Evolutionary conservation across 1,284 basidiomycete species (phyloP).

Genomic region (Earliella scabrosa): DNA sequence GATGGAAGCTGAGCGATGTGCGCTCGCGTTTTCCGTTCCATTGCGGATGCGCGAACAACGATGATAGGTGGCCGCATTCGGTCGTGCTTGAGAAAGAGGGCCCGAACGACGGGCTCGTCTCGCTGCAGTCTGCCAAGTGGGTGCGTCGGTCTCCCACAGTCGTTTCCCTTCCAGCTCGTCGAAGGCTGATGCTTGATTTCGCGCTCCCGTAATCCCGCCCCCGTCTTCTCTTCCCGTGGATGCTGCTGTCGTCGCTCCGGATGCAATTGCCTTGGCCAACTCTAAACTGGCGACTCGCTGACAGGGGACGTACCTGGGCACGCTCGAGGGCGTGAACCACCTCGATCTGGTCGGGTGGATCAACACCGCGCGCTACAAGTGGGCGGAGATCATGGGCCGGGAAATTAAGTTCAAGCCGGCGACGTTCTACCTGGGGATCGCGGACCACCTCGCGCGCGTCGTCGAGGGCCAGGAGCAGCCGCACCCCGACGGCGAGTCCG

Average conservation of each 20-base stretch:
- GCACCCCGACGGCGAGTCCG: neutral
- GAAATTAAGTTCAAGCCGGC: constrained; percentile 88
- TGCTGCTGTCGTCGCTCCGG: neutral
- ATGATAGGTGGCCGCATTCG: constrained; percentile 71
- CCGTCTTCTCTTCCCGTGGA: neutral
- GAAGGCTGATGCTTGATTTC: neutral
- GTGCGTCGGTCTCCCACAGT: constrained; percentile 39
- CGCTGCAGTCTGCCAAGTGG: constrained; percentile 85
- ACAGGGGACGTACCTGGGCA: constrained; percentile 84
- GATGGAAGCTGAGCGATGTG: constrained; percentile 4
- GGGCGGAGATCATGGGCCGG: constrained; percentile 86
- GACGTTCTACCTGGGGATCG: constrained; percentile 87
- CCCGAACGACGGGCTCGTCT: constrained; percentile 91
- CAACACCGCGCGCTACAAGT: constrained; percentile 82
- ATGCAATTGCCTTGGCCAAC: too few species aligned
- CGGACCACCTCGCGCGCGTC: constrained; percentile 68
- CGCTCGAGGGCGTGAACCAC: constrained; percentile 89
- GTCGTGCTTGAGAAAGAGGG: constrained; percentile 90
- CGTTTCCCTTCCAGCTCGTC: neutral
- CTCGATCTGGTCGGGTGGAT: constrained; percentile 89
- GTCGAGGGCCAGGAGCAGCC: constrained; percentile 53
- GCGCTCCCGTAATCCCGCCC: neutral
- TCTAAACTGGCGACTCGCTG: neutral
- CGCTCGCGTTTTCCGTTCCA: neutral
- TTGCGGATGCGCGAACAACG: too few species aligned